A percentile compares a stretch with the other conserved stretches of the same genome.
Evolutionary conservation across 371 early-diverging fungal species (phyloP).

Genomic region (Lichtheimia ramosa): DNA sequence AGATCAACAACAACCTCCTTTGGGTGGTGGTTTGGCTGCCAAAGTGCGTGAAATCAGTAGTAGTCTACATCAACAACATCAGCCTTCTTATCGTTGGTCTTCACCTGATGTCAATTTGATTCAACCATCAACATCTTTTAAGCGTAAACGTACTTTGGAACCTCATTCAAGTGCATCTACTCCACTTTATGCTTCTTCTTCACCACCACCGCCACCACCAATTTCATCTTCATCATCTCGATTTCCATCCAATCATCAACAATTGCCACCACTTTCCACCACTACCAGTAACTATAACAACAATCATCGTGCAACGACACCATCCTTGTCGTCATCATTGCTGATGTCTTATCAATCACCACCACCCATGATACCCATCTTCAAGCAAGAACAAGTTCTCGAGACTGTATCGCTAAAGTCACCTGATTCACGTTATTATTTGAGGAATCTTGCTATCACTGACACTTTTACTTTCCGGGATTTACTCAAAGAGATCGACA

Average conservation of each 20-base stretch:
- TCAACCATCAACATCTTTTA: conserved; percentile 31
- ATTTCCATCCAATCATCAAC: conserved; percentile 15
- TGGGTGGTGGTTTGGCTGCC: conserved; percentile 32
- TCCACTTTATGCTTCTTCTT: conserved; percentile 21
- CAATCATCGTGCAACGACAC: neutral
- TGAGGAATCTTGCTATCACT: conserved; percentile 50
- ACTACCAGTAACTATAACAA: conserved; percentile 9
- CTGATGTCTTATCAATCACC: conserved; percentile 2
- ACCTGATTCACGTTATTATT: conserved; percentile 28
- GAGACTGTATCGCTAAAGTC: conserved; percentile 48
- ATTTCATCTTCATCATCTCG: conserved; percentile 4
- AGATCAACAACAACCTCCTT: conserved; percentile 2
- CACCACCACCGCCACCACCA: conserved; percentile 8
- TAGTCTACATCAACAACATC: conserved; percentile 12
- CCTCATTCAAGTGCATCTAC: conserved; percentile 37
- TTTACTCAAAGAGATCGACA: conserved; percentile 42
- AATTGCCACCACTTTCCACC: neutral
- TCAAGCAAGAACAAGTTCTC: conserved; percentile 13
- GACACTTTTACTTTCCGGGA: conserved; percentile 50
- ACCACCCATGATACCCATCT: conserved; percentile 4
- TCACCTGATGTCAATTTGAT: conserved; percentile 33
- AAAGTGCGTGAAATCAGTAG: conserved; percentile 37
- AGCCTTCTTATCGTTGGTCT: neutral
- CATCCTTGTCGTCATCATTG: neutral
- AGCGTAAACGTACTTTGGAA: conserved; percentile 25